Conservation (phyloP, 805 yeast genomes). For the Candida tibetensis region DNA sequence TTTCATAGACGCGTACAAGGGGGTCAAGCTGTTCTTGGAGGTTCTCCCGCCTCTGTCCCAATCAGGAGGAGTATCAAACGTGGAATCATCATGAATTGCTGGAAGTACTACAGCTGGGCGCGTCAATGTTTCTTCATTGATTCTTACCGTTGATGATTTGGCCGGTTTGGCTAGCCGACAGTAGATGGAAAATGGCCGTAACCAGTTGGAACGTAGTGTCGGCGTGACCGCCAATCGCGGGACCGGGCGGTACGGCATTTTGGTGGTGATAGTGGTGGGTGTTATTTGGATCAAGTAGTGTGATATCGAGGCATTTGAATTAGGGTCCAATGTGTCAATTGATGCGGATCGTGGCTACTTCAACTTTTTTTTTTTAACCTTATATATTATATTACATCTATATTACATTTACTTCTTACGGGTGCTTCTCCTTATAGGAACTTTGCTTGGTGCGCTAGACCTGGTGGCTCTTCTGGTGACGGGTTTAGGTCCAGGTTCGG, state of each 20-base stretch:
- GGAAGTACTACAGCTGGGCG: too few relatives aligned
- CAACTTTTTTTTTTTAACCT: too few relatives aligned
- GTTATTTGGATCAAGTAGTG: too few relatives aligned
- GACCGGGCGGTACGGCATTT: too few relatives aligned
- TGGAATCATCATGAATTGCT: too few relatives aligned
- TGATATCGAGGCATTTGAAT: too few relatives aligned
- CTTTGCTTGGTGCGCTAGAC: constrained; percentile 8
- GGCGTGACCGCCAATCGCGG: too few relatives aligned
- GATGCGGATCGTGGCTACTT: too few relatives aligned
- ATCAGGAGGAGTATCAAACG: constrained; percentile 11
- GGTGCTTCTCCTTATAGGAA: constrained; percentile 14
- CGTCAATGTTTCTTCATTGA: too few relatives aligned
- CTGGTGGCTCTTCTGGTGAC: constrained; percentile 10
- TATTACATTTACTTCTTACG: constrained; percentile 9
- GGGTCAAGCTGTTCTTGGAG: constrained; percentile 28
- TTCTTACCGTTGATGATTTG: background rate
- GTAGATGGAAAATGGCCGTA: background rate
- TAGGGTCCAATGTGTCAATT: too few relatives aligned
- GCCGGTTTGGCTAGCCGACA: background rate
- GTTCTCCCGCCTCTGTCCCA: constrained; percentile 45
- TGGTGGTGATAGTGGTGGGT: too few relatives aligned
- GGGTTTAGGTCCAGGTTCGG: constrained; percentile 1
- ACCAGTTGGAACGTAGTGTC: too few relatives aligned
- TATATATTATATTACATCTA: background rate
- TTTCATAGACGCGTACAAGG: constrained; percentile 33